Base-by-base conservation (phyloP, 495 filamentous ascomycete genomes). In the Paragyromitra xinjiangensis region DNA sequence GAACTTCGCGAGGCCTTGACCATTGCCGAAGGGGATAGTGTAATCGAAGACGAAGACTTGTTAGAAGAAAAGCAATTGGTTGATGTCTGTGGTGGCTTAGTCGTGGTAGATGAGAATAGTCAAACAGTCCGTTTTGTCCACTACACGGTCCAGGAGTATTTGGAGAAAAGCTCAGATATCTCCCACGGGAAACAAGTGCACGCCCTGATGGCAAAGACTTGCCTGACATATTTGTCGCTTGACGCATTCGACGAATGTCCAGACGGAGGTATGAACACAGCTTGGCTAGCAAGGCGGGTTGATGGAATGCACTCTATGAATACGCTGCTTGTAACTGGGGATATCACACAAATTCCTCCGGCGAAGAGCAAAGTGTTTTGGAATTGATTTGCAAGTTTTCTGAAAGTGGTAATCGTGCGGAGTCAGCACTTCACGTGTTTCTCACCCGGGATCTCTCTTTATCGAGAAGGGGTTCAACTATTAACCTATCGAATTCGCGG, bases 71-170 rank as follows among this genome's bases (percentile, higher is more conserved):
- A 69, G 68, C 16, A 24, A 16, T 39, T 73, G n/a, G 34, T 73
- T 5, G 71, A 68, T 22, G n/a, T 73, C 24, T 84, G 83, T 69
- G 69, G 71, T 12, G 81, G 83, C n/a, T 70, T 85, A 26, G 64
- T 84, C 5, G 42, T 68, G 16, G 73, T 85, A n/a, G 83, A 84
- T 22, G 56, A 71, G 24, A 61, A 80, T 3, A 83, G 73, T 51
- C 11, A 78, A 44, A 80, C 70, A 9, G 72, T 84, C 66, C 80
- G 75, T 14, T 75, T 84, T 44, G 76, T 83, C 14, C 83, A 84
- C 66, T 78, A 73, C 58, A 82, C 81, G 0, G 64, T 80, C 3
- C 81, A 84, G 34, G 72, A 84, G 71, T 82, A 81, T 50, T 81
- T 84, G n/a, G 58, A 81, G 24, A 51, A 59, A 3, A 56, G 40